These are phyloP conservation scores for Pythium aquatile DNA, from an alignment of 352 stramenopile species.

Conservation along the genomic window DNA sequence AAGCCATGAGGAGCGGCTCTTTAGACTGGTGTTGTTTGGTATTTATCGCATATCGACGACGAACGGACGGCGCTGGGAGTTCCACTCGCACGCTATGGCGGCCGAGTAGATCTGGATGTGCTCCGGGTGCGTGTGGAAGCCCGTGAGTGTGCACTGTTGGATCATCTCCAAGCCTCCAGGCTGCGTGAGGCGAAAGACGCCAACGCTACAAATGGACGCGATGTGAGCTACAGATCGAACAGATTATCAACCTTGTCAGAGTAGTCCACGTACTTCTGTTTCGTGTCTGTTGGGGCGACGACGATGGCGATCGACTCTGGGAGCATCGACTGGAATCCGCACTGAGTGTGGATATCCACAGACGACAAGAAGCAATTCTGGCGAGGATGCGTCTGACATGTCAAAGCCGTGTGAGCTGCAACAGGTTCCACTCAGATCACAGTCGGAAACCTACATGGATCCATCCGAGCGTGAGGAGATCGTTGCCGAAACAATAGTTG, in stretches of 20 bases:
- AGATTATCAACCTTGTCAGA: conserved; percentile 29
- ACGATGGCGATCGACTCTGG: conserved; percentile 89
- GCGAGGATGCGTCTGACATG: conserved; percentile 71
- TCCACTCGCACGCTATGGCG: conserved; percentile 71
- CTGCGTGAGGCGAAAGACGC: conserved; percentile 81
- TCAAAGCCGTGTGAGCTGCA: neutral
- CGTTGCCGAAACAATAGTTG: conserved; percentile 82
- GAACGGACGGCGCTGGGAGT: conserved; percentile 32
- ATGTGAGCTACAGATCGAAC: conserved; percentile 52
- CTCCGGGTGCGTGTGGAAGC: conserved; percentile 84
- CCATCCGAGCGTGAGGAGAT: conserved; percentile 89
- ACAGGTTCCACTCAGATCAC: neutral
- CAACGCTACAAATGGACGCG: conserved; percentile 42
- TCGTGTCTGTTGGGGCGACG: conserved; percentile 68
- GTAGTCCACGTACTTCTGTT: conserved; percentile 46
- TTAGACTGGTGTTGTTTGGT: neutral
- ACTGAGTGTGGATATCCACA: conserved; percentile 90
- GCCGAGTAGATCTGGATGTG: conserved; percentile 79
- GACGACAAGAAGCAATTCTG: conserved; percentile 90
- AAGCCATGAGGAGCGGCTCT: too few species aligned
- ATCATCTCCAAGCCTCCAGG: conserved; percentile 83
- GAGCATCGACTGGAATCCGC: conserved; percentile 88
- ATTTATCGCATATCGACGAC: conserved; percentile 73
- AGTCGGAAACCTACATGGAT: conserved; percentile 64
- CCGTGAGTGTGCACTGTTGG: conserved; percentile 83